Evolutionary conservation across 2,329 filamentous ascomycete genomes (phyloP).

Genomic region (Fusarium gaditjirri): DNA sequence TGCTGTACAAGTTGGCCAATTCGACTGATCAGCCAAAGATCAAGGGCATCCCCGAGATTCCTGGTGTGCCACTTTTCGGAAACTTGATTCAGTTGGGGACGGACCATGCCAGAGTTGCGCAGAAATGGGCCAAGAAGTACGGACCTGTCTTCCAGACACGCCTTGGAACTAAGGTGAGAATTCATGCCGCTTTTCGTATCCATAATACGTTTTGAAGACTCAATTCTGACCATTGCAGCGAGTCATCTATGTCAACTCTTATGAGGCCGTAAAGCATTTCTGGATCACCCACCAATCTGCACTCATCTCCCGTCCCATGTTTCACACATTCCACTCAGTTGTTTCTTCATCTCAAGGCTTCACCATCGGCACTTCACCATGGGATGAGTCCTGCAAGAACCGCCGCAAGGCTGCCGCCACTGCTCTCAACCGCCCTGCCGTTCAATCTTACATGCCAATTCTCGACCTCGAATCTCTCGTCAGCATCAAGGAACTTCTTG

Average conservation of each 20-base stretch:
- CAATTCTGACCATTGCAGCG: slow-evolving; percentile 53
- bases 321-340: slow-evolving; percentile 85
- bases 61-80: slow-evolving; percentile 70
- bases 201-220: rapidly evolving
- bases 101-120: slow-evolving; percentile 64
- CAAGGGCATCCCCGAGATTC: slow-evolving; percentile 69
- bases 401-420: slow-evolving; percentile 82
- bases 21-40: slow-evolving; percentile 68
- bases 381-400: slow-evolving; percentile 83
- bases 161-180: slow-evolving; percentile 71
- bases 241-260: slow-evolving; percentile 82
- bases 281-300: slow-evolving; percentile 85
- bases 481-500: slow-evolving; percentile 77
- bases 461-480: slow-evolving; percentile 79
- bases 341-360: slow-evolving; percentile 81
- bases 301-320: slow-evolving; percentile 79
- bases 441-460: slow-evolving; percentile 84
- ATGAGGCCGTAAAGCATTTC: slow-evolving; percentile 76
- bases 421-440: slow-evolving; percentile 78
- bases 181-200: too few species aligned
- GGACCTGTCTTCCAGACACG: slow-evolving; percentile 74
- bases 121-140: slow-evolving; percentile 68
- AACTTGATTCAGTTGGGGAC: slow-evolving; percentile 70
- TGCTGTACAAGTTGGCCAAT: slow-evolving; percentile 49
- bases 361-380: slow-evolving; percentile 85